Evolutionary conservation across 768 basidiomycete species (phyloP), one percentile per base, ranked within the genome.

Genomic region (Hericium erinaceus): DNA sequence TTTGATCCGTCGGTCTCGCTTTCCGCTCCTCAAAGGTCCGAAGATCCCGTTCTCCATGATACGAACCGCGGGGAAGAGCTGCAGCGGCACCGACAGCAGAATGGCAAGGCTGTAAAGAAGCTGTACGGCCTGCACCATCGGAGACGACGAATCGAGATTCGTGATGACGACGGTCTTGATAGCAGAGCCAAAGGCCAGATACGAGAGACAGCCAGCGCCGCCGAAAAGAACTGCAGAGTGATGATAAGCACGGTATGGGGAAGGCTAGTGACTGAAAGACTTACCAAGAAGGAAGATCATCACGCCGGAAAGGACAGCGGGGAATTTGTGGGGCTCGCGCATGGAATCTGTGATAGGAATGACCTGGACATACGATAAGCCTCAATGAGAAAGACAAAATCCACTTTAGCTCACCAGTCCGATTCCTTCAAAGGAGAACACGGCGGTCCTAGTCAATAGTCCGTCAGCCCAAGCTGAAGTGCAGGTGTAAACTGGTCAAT

Each of bases 311-410:
- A 99, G 72, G 3, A 87, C 92, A 51, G 71, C 74, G 4, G 95
- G 94, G 80, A 98, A 97, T 72, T 92, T 94, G 65, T 81, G 84
- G 2, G 95, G 97, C 67, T 98, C 93, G 24, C 81, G 80, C 97
- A 99, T 99, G 5, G 95, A 85, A 68, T 99, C 95, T 12, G 92
- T 92, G 65, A 99, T 97, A 18, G 97, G 97, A 60, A 99, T 91
- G 61, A 99, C 76, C 80, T 87, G 67, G 61, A 10, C 15, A 38
- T 49, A 58, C 64, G 22, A 11, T 26, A 24, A 6, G 37, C 46
- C 26, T 12, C 5, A 26, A 5, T 18, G 50, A 22, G 10, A 40
- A 39, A 38, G 22, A 20, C 18, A 26, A n/a, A 18, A 26, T 26
- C 28, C 33, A 55, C 70, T 24, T 8, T 2, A 51, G n/a, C 83